Percentiles rank a stretch among this genome's conserved stretches.
phyloP scores from a whole-genome alignment of 768 basidiomycete species.

The Termitomyces sp. region DNA sequence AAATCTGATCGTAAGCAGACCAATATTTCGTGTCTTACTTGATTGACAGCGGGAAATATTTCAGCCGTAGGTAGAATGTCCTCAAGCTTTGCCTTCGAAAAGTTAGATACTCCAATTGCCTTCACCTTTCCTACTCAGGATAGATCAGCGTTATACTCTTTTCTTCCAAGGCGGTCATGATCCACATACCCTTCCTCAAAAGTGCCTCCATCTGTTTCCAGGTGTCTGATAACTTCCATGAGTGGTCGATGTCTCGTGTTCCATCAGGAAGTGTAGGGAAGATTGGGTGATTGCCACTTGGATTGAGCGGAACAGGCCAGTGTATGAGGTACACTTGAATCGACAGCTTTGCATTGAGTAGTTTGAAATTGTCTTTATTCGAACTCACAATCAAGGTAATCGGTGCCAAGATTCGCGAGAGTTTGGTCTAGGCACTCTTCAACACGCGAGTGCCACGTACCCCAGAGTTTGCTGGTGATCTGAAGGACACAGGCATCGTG shows the following conservation, averaged over 20 bases:
- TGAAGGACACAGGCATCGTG: conserved; percentile 17
- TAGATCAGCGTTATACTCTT: conserved; percentile 3
- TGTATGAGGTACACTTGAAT: conserved; percentile 60
- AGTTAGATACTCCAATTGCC: conserved; percentile 75
- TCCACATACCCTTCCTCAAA: conserved; percentile 48
- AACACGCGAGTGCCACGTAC: conserved; percentile 64
- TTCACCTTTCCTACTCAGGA: conserved; percentile 52
- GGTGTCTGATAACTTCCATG: conserved; percentile 66
- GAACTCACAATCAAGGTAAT: conserved; percentile 72
- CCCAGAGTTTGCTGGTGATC: conserved; percentile 73
- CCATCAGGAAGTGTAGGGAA: conserved; percentile 60
- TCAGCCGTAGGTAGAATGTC: conserved; percentile 63
- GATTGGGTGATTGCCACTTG: conserved; percentile 56
- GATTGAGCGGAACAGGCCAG: conserved; percentile 78
- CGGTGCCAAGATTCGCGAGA: conserved; percentile 71
- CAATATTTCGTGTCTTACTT: conserved; percentile 36
- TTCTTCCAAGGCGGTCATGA: neutral
- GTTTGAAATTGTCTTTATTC: conserved; percentile 3
- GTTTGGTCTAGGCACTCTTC: conserved; percentile 73
- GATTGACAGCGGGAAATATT: conserved; percentile 69
- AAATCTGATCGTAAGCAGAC: neutral
- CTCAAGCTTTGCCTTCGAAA: conserved; percentile 61
- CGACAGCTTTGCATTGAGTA: conserved; percentile 4
- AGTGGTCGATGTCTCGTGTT: conserved; percentile 59
- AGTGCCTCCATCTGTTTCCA: conserved; percentile 84